Conservation (phyloP, 2,329 filamentous ascomycete genomes). For the Neocatenulostroma microsporum region DNA sequence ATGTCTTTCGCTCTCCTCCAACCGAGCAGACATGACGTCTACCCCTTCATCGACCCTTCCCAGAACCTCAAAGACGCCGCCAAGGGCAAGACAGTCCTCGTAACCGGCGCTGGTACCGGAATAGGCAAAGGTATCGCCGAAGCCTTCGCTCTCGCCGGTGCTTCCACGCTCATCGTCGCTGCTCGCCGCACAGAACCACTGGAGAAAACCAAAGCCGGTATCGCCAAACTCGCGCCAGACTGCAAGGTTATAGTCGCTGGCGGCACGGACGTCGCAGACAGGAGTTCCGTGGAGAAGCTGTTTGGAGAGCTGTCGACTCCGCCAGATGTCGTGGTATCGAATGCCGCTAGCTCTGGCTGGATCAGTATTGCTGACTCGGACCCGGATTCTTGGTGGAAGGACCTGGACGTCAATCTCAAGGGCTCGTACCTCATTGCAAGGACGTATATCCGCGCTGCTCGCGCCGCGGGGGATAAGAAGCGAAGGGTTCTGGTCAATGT, state of each 20-base stretch:
- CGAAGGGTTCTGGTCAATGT: constrained; percentile 34
- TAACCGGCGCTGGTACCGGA: constrained; percentile 9
- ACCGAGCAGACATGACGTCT: constrained; percentile 6
- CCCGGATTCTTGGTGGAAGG: constrained; percentile 5
- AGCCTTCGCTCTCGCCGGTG: constrained; percentile 8
- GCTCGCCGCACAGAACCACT: constrained; percentile 5
- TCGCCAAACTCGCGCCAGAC: constrained; percentile 3
- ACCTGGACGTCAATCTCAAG: constrained; percentile 42
- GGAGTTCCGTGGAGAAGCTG: constrained; percentile 2
- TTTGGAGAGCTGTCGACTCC: neutral
- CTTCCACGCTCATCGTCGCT: constrained; percentile 3
- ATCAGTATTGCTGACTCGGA: constrained; percentile 5
- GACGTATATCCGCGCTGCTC: constrained; percentile 4
- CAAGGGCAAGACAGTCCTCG: constrained; percentile 6
- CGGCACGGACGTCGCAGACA: constrained; percentile 4
- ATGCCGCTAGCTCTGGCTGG: constrained; percentile 1
- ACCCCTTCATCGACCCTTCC: constrained; percentile 10
- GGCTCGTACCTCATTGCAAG: constrained; percentile 28
- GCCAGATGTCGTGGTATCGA: constrained; percentile 8
- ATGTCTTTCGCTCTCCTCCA: constrained; percentile 8
- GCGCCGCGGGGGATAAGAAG: constrained; percentile 23
- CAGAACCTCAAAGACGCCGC: constrained; percentile 6
- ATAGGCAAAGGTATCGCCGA: constrained; percentile 7
- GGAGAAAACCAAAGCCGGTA: constrained; percentile 4
- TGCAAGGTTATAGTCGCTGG: constrained; percentile 5